phyloP scores from a whole-genome alignment of 306 rosid genomes.

The Vigna reflexopilosa region DNA sequence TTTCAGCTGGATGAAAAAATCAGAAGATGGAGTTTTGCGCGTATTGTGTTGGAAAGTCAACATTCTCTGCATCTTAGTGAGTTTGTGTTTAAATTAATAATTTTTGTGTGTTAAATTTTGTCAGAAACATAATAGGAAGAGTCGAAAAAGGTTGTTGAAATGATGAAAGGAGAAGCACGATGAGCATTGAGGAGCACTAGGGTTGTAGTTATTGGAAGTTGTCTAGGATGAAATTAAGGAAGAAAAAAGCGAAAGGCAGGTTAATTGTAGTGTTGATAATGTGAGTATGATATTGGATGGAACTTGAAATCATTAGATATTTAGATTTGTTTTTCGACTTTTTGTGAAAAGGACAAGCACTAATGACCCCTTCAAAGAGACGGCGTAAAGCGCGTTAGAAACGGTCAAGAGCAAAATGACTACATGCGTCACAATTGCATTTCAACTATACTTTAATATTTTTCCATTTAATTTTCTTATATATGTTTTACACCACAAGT shows the following conservation, averaged over 20 bases:
- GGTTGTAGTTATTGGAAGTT: not conserved
- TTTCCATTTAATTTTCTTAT: not conserved
- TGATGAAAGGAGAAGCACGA: not conserved
- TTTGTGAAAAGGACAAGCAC: conserved; percentile 1
- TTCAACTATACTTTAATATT: not conserved
- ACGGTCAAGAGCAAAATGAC: conserved; percentile 35
- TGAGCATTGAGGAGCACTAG: not conserved
- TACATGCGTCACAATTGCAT: not conserved
- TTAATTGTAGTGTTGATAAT: too few species aligned
- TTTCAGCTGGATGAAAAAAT: not conserved
- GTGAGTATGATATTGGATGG: too few species aligned
- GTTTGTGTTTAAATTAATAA: not conserved
- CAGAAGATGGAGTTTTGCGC: not conserved
- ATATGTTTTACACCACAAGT: too few species aligned
- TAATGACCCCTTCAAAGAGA: not conserved
- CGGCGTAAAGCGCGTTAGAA: conserved; percentile 40
- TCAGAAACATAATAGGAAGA: not conserved
- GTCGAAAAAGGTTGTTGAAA: not conserved
- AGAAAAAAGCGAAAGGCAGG: not conserved
- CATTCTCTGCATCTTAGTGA: not conserved
- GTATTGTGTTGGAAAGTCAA: conserved; percentile 11
- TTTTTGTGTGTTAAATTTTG: not conserved
- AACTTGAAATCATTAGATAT: too few species aligned
- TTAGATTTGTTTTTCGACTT: too few species aligned
- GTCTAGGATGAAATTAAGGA: not conserved